phyloP scores from a whole-genome alignment of 2,329 filamentous ascomycete species.

The Cladophialophora bantiana region DNA sequence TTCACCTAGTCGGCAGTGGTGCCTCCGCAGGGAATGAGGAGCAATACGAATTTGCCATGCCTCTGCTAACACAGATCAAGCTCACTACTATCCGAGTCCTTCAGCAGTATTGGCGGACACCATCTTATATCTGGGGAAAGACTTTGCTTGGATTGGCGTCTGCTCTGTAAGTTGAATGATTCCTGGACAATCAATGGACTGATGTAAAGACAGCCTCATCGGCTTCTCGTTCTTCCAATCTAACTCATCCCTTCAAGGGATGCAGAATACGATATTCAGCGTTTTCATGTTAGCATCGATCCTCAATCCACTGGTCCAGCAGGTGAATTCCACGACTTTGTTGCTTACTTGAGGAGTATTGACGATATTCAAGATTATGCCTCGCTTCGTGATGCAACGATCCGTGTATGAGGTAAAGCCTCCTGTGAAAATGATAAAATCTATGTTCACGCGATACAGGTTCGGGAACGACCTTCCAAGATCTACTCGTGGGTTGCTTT shows the following conservation, averaged over 20 bases:
- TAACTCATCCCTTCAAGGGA: conserved; percentile 74
- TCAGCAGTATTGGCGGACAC: conserved; percentile 87
- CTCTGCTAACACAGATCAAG: conserved; percentile 70
- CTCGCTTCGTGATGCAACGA: conserved; percentile 62
- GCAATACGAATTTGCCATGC: conserved; percentile 74
- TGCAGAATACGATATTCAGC: conserved; percentile 89
- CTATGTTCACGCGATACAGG: too few species aligned
- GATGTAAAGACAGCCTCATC: conserved; percentile 58
- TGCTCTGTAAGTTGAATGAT: conserved; percentile 74
- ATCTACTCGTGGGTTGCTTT: conserved; percentile 78
- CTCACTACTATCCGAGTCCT: conserved; percentile 77
- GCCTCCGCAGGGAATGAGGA: conserved; percentile 61
- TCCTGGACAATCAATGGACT: conserved; percentile 47
- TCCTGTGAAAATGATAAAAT: too few species aligned
- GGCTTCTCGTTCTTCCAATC: conserved; percentile 82
- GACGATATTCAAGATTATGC: conserved; percentile 54
- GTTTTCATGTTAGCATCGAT: conserved; percentile 85
- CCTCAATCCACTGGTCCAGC: conserved; percentile 65
- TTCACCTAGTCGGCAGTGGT: conserved; percentile 48
- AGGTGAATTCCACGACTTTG: conserved; percentile 38
- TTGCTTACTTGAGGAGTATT: too few species aligned
- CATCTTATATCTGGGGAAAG: conserved; percentile 87
- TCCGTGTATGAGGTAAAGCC: conserved; percentile 61
- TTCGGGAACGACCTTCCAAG: conserved; percentile 67
- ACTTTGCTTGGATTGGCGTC: conserved; percentile 67